Evolutionary conservation across 768 basidiomycete species (phyloP), one percentile per base, ranked within the genome.

Genomic region (Mycena maculata): DNA sequence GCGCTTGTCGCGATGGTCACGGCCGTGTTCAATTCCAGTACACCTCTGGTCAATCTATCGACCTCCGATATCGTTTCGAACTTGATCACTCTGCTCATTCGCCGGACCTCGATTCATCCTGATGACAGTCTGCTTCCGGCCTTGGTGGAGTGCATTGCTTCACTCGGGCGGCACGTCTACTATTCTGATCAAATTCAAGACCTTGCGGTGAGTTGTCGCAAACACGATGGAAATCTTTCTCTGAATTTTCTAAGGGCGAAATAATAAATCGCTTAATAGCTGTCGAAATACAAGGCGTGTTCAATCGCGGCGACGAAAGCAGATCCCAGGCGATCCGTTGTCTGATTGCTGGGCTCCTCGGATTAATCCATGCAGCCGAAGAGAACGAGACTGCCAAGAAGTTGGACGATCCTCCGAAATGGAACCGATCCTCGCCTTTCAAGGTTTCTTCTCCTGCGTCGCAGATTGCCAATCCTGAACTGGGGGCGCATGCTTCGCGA

Each of bases 161-260:
- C 95, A 0, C 83, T 98, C 13, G 95, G 95, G 38, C 89, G 92
- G 13, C 95, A 97, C 74, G 90, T 97, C 59, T 96, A 98, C 81
- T 98, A 98, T 75, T 92, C 94, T 41, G 96, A 98, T 77, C 96
- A 98, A 78, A 94, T 96, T 54, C 94, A 95, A 74, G 96, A 98
- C 74, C 88, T 98, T 47, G 89, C 94, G 2, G 85, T 86, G 50
- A 76, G 85, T 76, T 49, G 27, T 55, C 39, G 31, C 36, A 54
- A 27, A 23, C 9, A 28, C 41, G 38, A 33, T 27, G 15, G 39
- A 44, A 39, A 36, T 54, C 30, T 28, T 42, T 71, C 45, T 68
- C 39, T 39, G 16, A 50, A 5, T 23, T 25, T 50, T n/a, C 44
- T 39, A 41, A 87, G 86, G 90, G 89, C 60, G 96, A 96, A 76